phyloP scores from a whole-genome alignment of 345 rosid species.

The Eucalyptus tenuipes region DNA sequence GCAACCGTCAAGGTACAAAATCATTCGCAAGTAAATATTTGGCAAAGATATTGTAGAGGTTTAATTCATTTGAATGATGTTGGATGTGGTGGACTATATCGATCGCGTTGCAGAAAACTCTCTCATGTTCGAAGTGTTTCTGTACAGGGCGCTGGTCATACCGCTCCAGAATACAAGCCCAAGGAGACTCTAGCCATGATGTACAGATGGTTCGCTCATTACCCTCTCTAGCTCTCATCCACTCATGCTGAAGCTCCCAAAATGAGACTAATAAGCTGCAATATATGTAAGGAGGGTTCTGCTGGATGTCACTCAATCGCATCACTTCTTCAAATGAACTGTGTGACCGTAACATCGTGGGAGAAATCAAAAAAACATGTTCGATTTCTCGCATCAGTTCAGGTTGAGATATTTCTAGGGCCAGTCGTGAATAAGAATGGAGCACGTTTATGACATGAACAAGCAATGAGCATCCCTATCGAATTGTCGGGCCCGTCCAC shows the following conservation, averaged over 20 bases:
- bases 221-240: neutral
- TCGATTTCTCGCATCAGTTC: neutral
- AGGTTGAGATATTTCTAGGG: neutral
- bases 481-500: neutral
- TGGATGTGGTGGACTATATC: neutral
- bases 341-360: neutral
- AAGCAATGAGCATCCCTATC: neutral
- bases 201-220: neutral
- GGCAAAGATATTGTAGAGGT: neutral
- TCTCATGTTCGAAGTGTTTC: neutral
- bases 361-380: neutral
- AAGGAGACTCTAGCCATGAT: neutral
- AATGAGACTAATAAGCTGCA: neutral
- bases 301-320: neutral
- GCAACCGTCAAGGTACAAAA: slow-evolving; percentile 7
- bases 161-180: neutral
- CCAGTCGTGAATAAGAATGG: neutral
- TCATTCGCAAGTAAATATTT: neutral
- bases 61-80: neutral
- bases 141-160: neutral
- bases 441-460: neutral
- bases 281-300: neutral
- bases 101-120: neutral
- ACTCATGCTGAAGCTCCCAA: neutral
- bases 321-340: neutral